phyloP scores from a whole-genome alignment of 2,329 filamentous ascomycete species.

The Fusarium redolens region DNA sequence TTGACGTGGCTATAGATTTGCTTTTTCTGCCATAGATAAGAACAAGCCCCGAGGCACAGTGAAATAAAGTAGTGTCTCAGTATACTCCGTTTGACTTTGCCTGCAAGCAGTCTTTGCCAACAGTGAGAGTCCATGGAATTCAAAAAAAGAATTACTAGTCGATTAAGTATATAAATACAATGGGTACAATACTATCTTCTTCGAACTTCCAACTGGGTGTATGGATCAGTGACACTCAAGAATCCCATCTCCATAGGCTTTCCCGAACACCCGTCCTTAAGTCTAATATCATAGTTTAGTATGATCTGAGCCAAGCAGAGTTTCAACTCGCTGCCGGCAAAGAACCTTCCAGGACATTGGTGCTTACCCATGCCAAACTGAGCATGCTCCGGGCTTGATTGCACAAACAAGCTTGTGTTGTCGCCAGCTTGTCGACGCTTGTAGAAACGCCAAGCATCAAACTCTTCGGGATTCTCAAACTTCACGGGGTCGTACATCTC shows the following conservation, averaged over 20 bases:
- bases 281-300: neutral
- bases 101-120: rapidly evolving
- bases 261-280: neutral
- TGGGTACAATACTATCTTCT: rapidly evolving
- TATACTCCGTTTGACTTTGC: rapidly evolving
- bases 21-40: rapidly evolving
- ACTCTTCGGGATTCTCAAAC: neutral
- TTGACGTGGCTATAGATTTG: neutral
- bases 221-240: neutral
- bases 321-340: neutral
- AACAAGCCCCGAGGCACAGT: rapidly evolving
- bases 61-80: rapidly evolving
- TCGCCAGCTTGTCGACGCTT: neutral
- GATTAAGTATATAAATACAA: neutral
- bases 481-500: neutral
- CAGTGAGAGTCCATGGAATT: too few species aligned
- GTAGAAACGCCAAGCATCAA: neutral
- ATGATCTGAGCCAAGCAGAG: neutral
- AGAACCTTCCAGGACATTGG: neutral
- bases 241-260: neutral
- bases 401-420: neutral
- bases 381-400: neutral
- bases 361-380: conserved; percentile 3
- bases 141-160: neutral
- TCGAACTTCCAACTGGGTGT: neutral